Evolutionary conservation across 371 early-diverging fungal genomes (phyloP).

Genomic region (Apophysomyces elegans): DNA sequence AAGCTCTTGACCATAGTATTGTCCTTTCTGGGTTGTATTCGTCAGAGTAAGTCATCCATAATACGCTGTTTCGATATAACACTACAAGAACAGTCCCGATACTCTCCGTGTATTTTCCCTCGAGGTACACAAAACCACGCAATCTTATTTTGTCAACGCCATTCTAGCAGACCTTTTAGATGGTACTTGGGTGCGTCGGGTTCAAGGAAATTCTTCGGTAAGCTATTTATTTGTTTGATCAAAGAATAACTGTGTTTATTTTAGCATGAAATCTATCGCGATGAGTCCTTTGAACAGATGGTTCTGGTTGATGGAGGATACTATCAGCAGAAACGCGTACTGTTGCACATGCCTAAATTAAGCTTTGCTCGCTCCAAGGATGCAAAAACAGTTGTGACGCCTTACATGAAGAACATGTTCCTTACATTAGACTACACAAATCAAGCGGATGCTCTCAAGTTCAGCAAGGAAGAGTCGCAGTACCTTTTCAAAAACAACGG

Average conservation of each 20-base stretch:
- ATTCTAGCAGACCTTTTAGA: constrained; percentile 32
- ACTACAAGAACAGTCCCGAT: constrained; percentile 25
- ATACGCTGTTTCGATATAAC: not conserved
- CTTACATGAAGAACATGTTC: constrained; percentile 37
- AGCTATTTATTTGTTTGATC: not conserved
- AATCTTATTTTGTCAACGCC: constrained; percentile 25
- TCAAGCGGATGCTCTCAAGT: constrained; percentile 29
- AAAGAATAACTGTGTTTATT: not conserved
- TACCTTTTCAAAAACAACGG: constrained; percentile 30
- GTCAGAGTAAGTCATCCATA: constrained; percentile 25
- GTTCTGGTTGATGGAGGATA: constrained; percentile 43
- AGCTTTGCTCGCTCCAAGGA: constrained; percentile 29
- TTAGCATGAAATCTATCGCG: constrained; percentile 34
- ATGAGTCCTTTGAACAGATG: constrained; percentile 35
- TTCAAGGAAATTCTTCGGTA: constrained; percentile 9
- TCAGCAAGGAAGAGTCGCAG: constrained; percentile 20
- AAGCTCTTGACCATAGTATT: constrained; percentile 21
- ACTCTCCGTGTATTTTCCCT: constrained; percentile 35
- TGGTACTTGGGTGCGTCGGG: constrained; percentile 7
- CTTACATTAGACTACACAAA: constrained; percentile 40
- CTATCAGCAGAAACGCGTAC: constrained; percentile 37
- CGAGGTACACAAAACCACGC: constrained; percentile 32
- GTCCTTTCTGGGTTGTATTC: constrained; percentile 35
- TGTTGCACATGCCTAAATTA: constrained; percentile 34
- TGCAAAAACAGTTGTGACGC: constrained; percentile 37